phyloP scores from a whole-genome alignment of 2,329 filamentous ascomycete genomes.

The Colletotrichum gloeosporioides region DNA sequence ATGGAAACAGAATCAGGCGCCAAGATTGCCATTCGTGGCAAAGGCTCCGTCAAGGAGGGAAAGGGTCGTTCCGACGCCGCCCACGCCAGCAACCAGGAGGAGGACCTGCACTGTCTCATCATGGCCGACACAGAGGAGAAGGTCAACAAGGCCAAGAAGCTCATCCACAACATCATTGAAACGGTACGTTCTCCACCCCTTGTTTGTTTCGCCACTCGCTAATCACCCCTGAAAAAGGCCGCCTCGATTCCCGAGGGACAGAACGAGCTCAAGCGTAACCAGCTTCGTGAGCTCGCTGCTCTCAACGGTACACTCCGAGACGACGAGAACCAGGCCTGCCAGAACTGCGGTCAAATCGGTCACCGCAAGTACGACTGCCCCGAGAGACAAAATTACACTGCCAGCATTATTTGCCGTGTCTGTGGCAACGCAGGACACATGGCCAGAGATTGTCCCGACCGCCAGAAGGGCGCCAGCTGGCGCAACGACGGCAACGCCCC shows the following conservation, averaged over 20 bases:
- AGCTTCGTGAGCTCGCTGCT: slow-evolving; percentile 94
- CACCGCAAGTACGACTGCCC: slow-evolving; percentile 99
- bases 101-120: slow-evolving; percentile 97
- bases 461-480: slow-evolving; percentile 90
- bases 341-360: slow-evolving; percentile 98
- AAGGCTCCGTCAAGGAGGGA: slow-evolving; percentile 99
- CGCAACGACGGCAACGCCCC: slow-evolving; percentile 71
- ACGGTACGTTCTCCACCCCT: slow-evolving; percentile 68
- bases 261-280: slow-evolving; percentile 98
- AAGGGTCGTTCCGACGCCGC: slow-evolving; percentile 98
- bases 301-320: slow-evolving; percentile 99
- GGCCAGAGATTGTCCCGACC: slow-evolving; percentile 96
- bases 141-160: slow-evolving; percentile 97
- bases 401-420: slow-evolving; percentile 97
- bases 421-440: slow-evolving; percentile 98
- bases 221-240: slow-evolving; percentile 63
- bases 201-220: slow-evolving; percentile 18
- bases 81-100: slow-evolving; percentile 99
- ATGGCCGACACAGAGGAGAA: slow-evolving; percentile 99
- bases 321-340: slow-evolving; percentile 98
- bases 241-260: slow-evolving; percentile 98
- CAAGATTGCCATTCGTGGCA: slow-evolving; percentile 99
- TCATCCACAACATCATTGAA: slow-evolving; percentile 98
- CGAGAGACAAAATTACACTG: slow-evolving; percentile 97
- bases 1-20: slow-evolving; percentile 98